A percentile compares a stretch with the other conserved stretches of the same genome.
Evolutionary conservation across 805 yeast genomes (phyloP).

Genomic region (Candida boidinii): DNA sequence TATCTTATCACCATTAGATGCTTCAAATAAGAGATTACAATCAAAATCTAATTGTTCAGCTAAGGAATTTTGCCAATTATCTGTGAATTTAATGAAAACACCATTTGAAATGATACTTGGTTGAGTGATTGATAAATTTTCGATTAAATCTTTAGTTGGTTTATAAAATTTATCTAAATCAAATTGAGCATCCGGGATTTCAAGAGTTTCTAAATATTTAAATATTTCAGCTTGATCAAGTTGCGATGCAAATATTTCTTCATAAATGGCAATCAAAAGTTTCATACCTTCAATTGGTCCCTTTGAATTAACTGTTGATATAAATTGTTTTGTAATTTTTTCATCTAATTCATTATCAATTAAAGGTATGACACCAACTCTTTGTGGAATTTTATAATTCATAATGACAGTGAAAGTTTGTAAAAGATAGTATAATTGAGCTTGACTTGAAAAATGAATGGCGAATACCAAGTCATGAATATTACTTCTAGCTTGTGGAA

Average conservation of each 20-base stretch:
- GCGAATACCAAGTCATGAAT: constrained; percentile 68
- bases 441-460: constrained; percentile 45
- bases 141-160: constrained; percentile 17
- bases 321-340: constrained; percentile 17
- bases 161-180: constrained; percentile 10
- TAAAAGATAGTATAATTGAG: constrained; percentile 41
- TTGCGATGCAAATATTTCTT: constrained; percentile 6
- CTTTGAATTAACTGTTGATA: constrained; percentile 8
- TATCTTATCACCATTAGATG: constrained; percentile 20
- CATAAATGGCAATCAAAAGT: constrained; percentile 14
- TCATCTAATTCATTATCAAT: constrained; percentile 17
- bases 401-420: constrained; percentile 41
- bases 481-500: constrained; percentile 67
- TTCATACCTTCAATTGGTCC: constrained; percentile 15
- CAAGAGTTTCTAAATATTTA: not conserved
- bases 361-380: constrained; percentile 77
- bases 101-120: constrained; percentile 70
- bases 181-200: not conserved
- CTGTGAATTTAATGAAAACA: constrained; percentile 40
- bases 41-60: constrained; percentile 51
- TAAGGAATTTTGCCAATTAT: constrained; percentile 47
- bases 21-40: constrained; percentile 24
- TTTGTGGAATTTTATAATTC: constrained; percentile 61
- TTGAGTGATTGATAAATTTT: constrained; percentile 30
- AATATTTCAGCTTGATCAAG: no score